These are phyloP conservation scores for Acacia concinna DNA, from an alignment of 331 rosid genomes.

Conservation along the genomic window DNA sequence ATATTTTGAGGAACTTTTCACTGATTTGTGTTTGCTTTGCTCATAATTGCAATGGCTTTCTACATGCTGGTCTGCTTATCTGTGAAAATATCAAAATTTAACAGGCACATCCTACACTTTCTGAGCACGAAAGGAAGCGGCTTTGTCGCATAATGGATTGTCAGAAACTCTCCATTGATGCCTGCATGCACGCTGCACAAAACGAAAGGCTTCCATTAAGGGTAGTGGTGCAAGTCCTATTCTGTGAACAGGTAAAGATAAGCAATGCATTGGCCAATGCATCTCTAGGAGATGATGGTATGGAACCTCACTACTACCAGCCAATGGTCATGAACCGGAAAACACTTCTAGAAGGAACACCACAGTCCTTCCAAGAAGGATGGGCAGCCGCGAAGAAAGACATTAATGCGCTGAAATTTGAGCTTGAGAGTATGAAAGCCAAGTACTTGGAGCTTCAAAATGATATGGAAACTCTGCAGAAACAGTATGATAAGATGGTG, in stretches of 20 bases:
- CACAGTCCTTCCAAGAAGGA: conserved; percentile 98
- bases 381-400: conserved; percentile 91
- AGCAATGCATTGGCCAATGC: conserved; percentile 73
- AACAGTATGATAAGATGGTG: conserved; percentile 72
- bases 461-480: conserved; percentile 84
- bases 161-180: conserved; percentile 94
- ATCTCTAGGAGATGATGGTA: conserved; percentile 55
- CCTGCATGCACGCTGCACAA: conserved; percentile 97
- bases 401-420: conserved; percentile 84
- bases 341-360: conserved; percentile 85
- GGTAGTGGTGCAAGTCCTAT: conserved; percentile 92
- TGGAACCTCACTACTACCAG: conserved; percentile 65
- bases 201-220: conserved; percentile 93
- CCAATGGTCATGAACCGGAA: conserved; percentile 71
- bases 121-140: conserved; percentile 95
- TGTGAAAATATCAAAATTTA: neutral
- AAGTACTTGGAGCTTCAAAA: conserved; percentile 86
- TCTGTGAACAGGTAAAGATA: conserved; percentile 91
- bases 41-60: neutral
- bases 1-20: neutral
- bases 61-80: conserved; percentile 1
- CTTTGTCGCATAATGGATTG: conserved; percentile 97
- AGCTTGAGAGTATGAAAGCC: conserved; percentile 79
- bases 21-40: conserved; percentile 13
- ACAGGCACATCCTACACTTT: conserved; percentile 91